Conservation (phyloP, 75 land plant species). For the Sequoia sempervirens region DNA sequence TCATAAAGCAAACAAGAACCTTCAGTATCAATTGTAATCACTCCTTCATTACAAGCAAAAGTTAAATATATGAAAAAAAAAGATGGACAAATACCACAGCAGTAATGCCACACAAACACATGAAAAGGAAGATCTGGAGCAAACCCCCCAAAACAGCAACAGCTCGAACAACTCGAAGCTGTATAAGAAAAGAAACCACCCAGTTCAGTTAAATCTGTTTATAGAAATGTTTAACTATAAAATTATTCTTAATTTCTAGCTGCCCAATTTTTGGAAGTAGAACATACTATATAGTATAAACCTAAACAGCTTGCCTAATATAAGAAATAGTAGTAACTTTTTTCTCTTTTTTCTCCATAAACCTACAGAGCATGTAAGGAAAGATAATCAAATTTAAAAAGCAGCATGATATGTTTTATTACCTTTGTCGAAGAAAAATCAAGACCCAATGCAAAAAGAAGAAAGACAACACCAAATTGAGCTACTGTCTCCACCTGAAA, state of each 20-base stretch:
- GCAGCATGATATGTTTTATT: not conserved
- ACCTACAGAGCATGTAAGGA: not conserved
- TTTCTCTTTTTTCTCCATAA: not conserved
- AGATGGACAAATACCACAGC: slow-evolving; percentile 53
- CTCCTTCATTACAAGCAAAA: not conserved
- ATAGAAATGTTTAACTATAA: not conserved
- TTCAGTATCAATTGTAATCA: slow-evolving; percentile 4
- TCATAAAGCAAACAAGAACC: slow-evolving; percentile 8
- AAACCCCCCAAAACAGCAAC: slow-evolving; percentile 94
- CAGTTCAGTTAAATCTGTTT: not conserved
- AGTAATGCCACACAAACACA: slow-evolving; percentile 76
- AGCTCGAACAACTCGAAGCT: slow-evolving; percentile 84
- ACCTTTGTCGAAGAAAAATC: slow-evolving; percentile 95
- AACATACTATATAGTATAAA: not conserved
- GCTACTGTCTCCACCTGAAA: slow-evolving; percentile 95
- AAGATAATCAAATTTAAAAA: not conserved
- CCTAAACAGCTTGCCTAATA: not conserved
- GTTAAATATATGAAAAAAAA: not conserved
- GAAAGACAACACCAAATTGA: slow-evolving; percentile 98
- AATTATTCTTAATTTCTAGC: slow-evolving; percentile 2
- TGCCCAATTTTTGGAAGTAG: not conserved
- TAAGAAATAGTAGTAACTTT: not conserved
- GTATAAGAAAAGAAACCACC: slow-evolving; percentile 11
- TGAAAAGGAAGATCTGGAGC: slow-evolving; percentile 83
- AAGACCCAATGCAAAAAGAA: slow-evolving; percentile 96